These are phyloP conservation scores for Cladophialophora bantiana DNA, from an alignment of 2,329 filamentous ascomycete genomes.

Conservation along the genomic window DNA sequence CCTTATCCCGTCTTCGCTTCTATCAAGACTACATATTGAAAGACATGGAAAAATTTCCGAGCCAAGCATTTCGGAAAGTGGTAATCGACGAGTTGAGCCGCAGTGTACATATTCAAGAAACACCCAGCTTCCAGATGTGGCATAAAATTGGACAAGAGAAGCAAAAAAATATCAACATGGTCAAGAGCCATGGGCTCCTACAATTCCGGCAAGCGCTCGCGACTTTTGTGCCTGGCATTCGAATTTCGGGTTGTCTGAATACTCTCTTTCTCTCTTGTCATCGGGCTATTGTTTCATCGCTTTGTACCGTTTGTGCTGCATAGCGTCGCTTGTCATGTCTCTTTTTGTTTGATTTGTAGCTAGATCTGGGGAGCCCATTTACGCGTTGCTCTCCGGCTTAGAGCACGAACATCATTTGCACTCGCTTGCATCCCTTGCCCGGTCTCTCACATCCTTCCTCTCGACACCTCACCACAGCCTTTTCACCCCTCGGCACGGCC, in stretches of 20 bases:
- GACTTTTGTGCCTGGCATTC: neutral
- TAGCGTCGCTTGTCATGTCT: constrained; percentile 8
- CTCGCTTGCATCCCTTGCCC: neutral
- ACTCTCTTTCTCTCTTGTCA: neutral
- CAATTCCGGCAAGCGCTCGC: constrained; percentile 10
- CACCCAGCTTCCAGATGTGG: neutral
- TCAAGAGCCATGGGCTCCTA: constrained; percentile 9
- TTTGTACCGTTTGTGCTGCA: constrained; percentile 6
- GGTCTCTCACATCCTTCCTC: neutral
- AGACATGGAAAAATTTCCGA: constrained; percentile 17
- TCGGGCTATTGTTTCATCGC: constrained; percentile 15
- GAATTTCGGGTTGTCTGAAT: neutral
- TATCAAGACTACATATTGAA: constrained; percentile 28
- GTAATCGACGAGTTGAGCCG: constrained; percentile 11
- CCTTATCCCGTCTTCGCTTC: constrained; percentile 15
- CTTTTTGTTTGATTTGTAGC: constrained; percentile 3
- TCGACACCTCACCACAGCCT: neutral
- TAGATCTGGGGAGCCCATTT: constrained; percentile 1
- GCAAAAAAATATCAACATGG: neutral
- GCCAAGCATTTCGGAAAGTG: neutral
- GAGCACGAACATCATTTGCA: neutral
- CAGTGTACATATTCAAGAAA: constrained; percentile 27
- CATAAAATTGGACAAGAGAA: constrained; percentile 7
- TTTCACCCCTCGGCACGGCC: neutral
- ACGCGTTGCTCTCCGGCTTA: constrained; percentile 2